Conservation (phyloP, 2,329 filamentous ascomycete species). For the Neocatenulostroma microsporum region DNA sequence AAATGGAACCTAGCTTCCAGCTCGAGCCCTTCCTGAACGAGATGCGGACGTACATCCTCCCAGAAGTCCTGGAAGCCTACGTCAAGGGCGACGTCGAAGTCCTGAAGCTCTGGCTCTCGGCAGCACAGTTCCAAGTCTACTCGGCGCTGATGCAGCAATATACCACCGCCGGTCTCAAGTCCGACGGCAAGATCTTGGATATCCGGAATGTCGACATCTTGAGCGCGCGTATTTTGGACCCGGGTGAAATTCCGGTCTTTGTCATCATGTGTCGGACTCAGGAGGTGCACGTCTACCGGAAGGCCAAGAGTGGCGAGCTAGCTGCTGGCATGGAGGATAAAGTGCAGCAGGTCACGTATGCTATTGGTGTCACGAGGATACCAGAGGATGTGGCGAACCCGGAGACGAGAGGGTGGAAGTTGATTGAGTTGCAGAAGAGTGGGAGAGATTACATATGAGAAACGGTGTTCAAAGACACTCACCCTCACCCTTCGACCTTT, state of each 20-base stretch:
- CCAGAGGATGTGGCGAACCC: constrained; percentile 95
- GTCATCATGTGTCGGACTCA: constrained; percentile 95
- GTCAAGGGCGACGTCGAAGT: constrained; percentile 92
- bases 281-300: constrained; percentile 94
- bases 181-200: constrained; percentile 89
- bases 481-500: neutral
- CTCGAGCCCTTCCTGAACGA: constrained; percentile 91
- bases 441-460: constrained; percentile 73
- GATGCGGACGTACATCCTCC: constrained; percentile 94
- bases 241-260: constrained; percentile 86
- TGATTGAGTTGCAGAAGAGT: constrained; percentile 98
- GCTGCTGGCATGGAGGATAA: constrained; percentile 98
- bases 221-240: constrained; percentile 70
- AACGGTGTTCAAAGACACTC: neutral
- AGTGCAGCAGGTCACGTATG: constrained; percentile 96
- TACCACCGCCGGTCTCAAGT: constrained; percentile 83
- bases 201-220: constrained; percentile 90
- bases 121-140: constrained; percentile 93
- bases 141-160: constrained; percentile 96
- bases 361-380: constrained; percentile 88
- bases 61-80: constrained; percentile 94
- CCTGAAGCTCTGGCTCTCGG: constrained; percentile 89
- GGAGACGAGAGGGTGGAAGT: constrained; percentile 90
- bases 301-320: constrained; percentile 79
- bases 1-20: constrained; percentile 93